Percentiles rank a stretch among this genome's conserved stretches.
Conservation (phyloP, 768 basidiomycete species). For the Kwoniella sp. region DNA sequence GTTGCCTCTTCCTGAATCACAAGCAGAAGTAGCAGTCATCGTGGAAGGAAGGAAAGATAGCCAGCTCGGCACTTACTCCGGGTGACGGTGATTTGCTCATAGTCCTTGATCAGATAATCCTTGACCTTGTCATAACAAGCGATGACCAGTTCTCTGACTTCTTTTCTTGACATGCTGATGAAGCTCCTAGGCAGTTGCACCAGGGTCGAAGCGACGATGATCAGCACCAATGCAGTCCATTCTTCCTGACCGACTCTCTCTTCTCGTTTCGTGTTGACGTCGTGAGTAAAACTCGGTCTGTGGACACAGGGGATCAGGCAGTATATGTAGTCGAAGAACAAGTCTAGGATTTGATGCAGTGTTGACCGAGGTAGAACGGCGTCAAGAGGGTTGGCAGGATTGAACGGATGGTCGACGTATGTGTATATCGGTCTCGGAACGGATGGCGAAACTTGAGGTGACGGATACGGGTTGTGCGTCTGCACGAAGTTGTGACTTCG, state of each 20-base stretch:
- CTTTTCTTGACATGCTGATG: slow-evolving; percentile 71
- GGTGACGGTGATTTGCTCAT: slow-evolving; percentile 29
- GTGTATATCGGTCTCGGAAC: slow-evolving; percentile 55
- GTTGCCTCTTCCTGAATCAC: no score
- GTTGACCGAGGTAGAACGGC: slow-evolving; percentile 80
- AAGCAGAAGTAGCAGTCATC: background rate
- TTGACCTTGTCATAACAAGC: slow-evolving; percentile 66
- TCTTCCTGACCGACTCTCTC: slow-evolving; percentile 73
- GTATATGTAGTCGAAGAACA: slow-evolving; percentile 94
- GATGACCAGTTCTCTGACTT: slow-evolving; percentile 80
- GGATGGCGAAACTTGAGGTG: background rate
- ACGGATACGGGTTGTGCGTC: background rate
- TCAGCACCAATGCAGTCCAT: slow-evolving; percentile 88
- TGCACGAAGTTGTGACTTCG: background rate
- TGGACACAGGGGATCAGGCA: slow-evolving; percentile 88
- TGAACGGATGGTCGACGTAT: slow-evolving; percentile 67
- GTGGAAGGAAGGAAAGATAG: background rate
- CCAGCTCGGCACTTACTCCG: slow-evolving; percentile 30
- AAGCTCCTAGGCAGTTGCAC: slow-evolving; percentile 87
- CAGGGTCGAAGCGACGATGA: slow-evolving; percentile 80
- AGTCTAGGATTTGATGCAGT: slow-evolving; percentile 75
- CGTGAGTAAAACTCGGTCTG: slow-evolving; percentile 89
- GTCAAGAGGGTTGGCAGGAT: slow-evolving; percentile 75
- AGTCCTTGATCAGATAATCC: slow-evolving; percentile 33
- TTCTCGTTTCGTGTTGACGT: slow-evolving; percentile 75